phyloP scores from a whole-genome alignment of 2,329 filamentous ascomycete genomes.

The Lachnellula suecica region DNA sequence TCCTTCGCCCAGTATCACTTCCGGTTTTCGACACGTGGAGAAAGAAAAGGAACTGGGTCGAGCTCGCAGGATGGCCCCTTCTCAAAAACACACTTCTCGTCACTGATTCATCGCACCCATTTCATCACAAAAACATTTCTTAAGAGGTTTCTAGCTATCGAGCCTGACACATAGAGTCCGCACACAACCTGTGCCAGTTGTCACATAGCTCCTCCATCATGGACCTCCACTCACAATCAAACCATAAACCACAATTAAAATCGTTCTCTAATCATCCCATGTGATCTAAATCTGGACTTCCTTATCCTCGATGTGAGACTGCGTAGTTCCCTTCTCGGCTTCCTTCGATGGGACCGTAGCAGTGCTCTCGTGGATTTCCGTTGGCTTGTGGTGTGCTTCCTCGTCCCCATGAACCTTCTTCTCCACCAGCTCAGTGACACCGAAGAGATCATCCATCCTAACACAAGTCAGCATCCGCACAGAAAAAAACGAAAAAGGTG shows the following conservation, averaged over 20 bases:
- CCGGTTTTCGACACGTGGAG: not conserved
- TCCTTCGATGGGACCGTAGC: not conserved
- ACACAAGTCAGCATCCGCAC: conserved; percentile 2
- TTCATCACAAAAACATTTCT: not conserved
- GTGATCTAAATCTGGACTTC: not conserved
- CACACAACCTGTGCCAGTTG: no score
- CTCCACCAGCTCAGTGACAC: conserved; percentile 49
- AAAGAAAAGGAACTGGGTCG: not conserved
- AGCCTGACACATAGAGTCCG: no score
- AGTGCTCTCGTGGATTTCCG: conserved; percentile 16
- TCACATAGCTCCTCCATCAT: no score
- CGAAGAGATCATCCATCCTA: conserved; percentile 64
- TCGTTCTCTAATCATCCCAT: not conserved
- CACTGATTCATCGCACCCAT: not conserved
- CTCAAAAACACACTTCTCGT: not conserved
- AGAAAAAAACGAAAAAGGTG: not conserved
- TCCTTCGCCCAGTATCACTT: not conserved
- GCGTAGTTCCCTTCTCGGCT: not conserved
- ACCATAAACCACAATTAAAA: not conserved
- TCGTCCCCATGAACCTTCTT: conserved; percentile 25
- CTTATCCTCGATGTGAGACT: conserved; percentile 6
- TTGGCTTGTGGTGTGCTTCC: conserved; percentile 11
- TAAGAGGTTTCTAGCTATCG: not conserved
- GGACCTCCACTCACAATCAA: not conserved
- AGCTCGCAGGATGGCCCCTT: not conserved